phyloP scores from a whole-genome alignment of 306 rosid genomes.

The Pachyrhizus erosus region DNA sequence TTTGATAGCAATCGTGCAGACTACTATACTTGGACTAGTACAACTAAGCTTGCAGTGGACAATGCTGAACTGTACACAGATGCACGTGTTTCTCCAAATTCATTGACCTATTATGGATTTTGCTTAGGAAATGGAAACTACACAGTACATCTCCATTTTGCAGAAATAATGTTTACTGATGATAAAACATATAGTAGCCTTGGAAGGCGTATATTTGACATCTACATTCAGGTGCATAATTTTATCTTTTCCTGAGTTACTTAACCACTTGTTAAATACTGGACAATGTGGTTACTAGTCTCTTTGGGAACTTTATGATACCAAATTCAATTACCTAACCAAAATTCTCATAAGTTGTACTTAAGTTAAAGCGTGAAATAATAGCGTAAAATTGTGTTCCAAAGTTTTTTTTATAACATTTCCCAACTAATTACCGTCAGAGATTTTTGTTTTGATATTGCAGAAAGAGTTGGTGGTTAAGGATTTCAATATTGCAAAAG shows the following conservation, averaged over 20 bases:
- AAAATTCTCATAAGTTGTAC: slow-evolving; percentile 7
- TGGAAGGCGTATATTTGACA: slow-evolving; percentile 64
- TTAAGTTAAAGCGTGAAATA: neutral
- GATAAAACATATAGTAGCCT: slow-evolving; percentile 44
- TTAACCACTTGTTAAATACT: neutral
- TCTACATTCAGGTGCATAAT: slow-evolving; percentile 61
- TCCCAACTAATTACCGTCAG: neutral
- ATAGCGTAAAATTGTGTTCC: neutral
- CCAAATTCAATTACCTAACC: neutral
- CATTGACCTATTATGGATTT: slow-evolving; percentile 66
- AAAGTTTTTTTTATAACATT: neutral
- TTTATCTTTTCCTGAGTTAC: neutral
- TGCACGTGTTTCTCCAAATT: slow-evolving; percentile 74
- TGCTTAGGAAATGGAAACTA: slow-evolving; percentile 65
- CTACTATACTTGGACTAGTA: slow-evolving; percentile 34
- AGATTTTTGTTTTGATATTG: neutral
- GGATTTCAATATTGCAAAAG: slow-evolving; percentile 53
- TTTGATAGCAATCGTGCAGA: slow-evolving; percentile 38
- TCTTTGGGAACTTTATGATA: neutral
- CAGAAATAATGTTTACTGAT: slow-evolving; percentile 52
- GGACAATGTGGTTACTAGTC: neutral
- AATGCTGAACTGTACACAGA: slow-evolving; percentile 54
- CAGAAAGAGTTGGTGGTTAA: slow-evolving; percentile 36
- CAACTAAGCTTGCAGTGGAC: slow-evolving; percentile 42
- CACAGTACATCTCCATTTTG: slow-evolving; percentile 60